Evolutionary conservation across 768 basidiomycete genomes (phyloP).

Genomic region (Ephemerocybe angulata): DNA sequence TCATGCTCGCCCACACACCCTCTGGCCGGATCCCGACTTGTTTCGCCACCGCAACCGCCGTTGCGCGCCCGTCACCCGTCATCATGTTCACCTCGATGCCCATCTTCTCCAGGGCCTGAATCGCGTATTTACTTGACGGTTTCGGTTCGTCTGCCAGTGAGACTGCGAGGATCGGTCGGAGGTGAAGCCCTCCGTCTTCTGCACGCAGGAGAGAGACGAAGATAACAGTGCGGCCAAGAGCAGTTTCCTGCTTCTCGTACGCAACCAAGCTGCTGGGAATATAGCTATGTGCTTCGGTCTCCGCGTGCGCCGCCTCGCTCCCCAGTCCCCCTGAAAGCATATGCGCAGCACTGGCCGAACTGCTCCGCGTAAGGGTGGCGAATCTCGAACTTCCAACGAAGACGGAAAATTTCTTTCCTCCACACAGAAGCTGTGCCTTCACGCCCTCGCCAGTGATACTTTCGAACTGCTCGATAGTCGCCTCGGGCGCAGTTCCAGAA

Average conservation of each 20-base stretch:
- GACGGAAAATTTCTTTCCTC: constrained; percentile 51
- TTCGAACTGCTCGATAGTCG: constrained; percentile 71
- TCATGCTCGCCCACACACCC: constrained; percentile 88
- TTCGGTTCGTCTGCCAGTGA: constrained; percentile 88
- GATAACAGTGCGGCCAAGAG: constrained; percentile 78
- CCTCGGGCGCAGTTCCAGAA: constrained; percentile 40
- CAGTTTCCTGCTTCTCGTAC: constrained; percentile 72
- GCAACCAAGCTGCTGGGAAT: constrained; percentile 56
- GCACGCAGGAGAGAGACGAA: constrained; percentile 64
- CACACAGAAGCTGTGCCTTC: constrained; percentile 58
- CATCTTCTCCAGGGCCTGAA: constrained; percentile 78
- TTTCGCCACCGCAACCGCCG: constrained; percentile 84
- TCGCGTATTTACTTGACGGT: constrained; percentile 77
- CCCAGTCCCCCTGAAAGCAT: constrained; percentile 34
- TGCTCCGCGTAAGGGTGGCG: constrained; percentile 45
- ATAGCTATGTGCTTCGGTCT: constrained; percentile 20
- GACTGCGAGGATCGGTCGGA: constrained; percentile 70
- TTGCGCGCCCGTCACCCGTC: constrained; percentile 87
- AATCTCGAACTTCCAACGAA: constrained; percentile 78
- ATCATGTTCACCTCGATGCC: constrained; percentile 91
- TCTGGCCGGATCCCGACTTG: constrained; percentile 84
- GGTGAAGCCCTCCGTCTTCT: constrained; percentile 30
- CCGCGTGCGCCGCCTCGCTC: constrained; percentile 15
- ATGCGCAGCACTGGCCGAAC: constrained; percentile 60
- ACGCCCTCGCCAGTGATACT: constrained; percentile 89